Percentiles rank a stretch among this genome's conserved stretches.
Evolutionary conservation across 116 monocot species (phyloP).

Genomic region (Iris pallida): DNA sequence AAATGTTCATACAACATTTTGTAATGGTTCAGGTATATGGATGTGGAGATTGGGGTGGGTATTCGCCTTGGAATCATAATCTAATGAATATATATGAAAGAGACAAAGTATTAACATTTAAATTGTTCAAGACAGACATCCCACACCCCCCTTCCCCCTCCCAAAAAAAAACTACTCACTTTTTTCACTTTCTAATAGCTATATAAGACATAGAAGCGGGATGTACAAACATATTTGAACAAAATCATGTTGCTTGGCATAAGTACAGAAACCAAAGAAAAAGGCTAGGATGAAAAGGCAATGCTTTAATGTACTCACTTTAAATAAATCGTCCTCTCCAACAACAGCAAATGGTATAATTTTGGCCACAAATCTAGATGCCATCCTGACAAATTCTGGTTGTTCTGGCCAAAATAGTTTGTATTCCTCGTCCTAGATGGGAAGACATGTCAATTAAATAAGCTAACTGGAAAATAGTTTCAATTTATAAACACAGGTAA

Average conservation of each 20-base stretch:
- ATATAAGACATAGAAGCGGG: too few relatives aligned
- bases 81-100: too few relatives aligned
- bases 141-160: too few relatives aligned
- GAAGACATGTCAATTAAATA: not conserved
- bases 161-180: too few relatives aligned
- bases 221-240: not conserved
- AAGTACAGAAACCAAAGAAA: not conserved
- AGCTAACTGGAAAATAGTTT: not conserved
- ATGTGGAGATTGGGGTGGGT: too few relatives aligned
- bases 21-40: too few relatives aligned
- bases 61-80: too few relatives aligned
- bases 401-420: conserved; percentile 70
- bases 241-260: not conserved
- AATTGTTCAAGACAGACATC: too few relatives aligned
- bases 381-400: conserved; percentile 68
- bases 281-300: not conserved
- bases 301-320: conserved; percentile 24
- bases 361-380: conserved; percentile 57
- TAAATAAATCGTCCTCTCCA: conserved; percentile 63
- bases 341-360: conserved; percentile 64
- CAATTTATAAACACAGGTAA: conserved; percentile 1
- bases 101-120: too few relatives aligned
- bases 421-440: conserved; percentile 58
- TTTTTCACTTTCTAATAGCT: too few relatives aligned
- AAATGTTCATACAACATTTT: too few relatives aligned